phyloP scores from a whole-genome alignment of 495 filamentous ascomycete genomes.

The Antarctomyces pellizariae region DNA sequence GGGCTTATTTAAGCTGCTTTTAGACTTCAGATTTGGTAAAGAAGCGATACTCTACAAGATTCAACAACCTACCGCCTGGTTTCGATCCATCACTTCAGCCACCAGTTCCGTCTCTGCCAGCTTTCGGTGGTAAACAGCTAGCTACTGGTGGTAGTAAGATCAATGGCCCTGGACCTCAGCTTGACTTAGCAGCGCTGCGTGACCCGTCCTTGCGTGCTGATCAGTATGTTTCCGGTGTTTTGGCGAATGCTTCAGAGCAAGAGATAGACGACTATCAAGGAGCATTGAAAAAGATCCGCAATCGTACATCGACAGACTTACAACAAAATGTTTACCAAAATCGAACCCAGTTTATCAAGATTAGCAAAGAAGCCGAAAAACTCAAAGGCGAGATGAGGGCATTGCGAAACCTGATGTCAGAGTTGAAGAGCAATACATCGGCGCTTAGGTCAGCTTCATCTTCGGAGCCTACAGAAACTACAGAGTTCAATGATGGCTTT shows the following conservation, averaged over 20 bases:
- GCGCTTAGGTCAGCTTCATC: constrained; percentile 48
- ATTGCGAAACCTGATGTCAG: constrained; percentile 67
- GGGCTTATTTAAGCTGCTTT: constrained; percentile 9
- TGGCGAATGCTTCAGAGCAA: constrained; percentile 81
- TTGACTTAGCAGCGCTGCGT: constrained; percentile 50
- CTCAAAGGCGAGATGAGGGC: constrained; percentile 90
- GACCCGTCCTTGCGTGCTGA: constrained; percentile 59
- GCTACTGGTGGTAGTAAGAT: constrained; percentile 7
- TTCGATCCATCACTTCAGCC: constrained; percentile 37
- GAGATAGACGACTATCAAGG: constrained; percentile 71
- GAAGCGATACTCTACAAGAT: constrained; percentile 75
- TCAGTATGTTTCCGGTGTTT: constrained; percentile 51
- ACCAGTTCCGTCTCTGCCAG: constrained; percentile 41
- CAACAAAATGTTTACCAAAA: constrained; percentile 97
- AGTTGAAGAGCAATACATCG: constrained; percentile 50
- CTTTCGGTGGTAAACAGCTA: constrained; percentile 18
- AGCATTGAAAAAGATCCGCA: constrained; percentile 53
- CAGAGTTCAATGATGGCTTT: constrained; percentile 17
- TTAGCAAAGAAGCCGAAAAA: constrained; percentile 96
- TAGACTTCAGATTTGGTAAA: constrained; percentile 86
- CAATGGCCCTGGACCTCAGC: constrained; percentile 17
- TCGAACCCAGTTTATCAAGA: constrained; percentile 94
- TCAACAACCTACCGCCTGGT: constrained; percentile 47
- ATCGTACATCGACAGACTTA: constrained; percentile 63
- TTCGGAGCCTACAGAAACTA: constrained; percentile 8